Base-by-base conservation (phyloP, 2,329 filamentous ascomycete genomes). In the Penicillium sp. region DNA sequence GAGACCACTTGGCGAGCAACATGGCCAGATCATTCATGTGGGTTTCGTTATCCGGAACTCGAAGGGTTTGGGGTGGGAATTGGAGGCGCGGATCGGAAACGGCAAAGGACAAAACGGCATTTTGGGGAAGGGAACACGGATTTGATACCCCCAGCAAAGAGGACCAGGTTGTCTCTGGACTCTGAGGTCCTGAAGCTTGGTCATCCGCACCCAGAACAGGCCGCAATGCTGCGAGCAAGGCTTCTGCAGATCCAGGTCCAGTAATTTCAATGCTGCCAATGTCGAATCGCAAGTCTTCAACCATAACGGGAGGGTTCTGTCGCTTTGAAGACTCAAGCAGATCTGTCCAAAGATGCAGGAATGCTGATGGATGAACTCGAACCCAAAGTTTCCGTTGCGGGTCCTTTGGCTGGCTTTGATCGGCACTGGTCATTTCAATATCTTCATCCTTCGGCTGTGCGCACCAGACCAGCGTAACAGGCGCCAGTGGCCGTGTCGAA, bases 281-380 rank as follows among this genome's bases (percentile, higher is more conserved):
- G 67, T 91, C 88, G 63, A 88, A 91, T 4, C 88, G 81, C 33
- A 91, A 74, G 68, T 91, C 88, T 66, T 89, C 85, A 14, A 88
- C 75, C 59, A 79, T 80, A 11, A 89, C 81, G 26, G 78, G 75
- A n/a, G 85, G 86, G 55, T 82, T 86, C 66, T 85, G 86, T 16
- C 81, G 76, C 66, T 87, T 89, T 1, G 84, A 81, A 6, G 85
- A 69, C 43, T 79, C 80, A 48, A 88, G 69, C 11, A 89, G 57
- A 62, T 87, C 81, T 50, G 83, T 81, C 88, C 87, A 90, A 2
- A 88, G 69, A 58, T 87, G 83, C 47, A 87, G 70, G 68, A 90
- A 76, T 75, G 89, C 88, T 21, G 92, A 88, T 2, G 95, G 95
- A 71, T 98, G 93, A 1, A 93, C 78, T 54, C 93, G 83, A 51